These are phyloP conservation scores for Quercus aquifolioides DNA, from an alignment of 306 rosid species.

Conservation along the genomic window DNA sequence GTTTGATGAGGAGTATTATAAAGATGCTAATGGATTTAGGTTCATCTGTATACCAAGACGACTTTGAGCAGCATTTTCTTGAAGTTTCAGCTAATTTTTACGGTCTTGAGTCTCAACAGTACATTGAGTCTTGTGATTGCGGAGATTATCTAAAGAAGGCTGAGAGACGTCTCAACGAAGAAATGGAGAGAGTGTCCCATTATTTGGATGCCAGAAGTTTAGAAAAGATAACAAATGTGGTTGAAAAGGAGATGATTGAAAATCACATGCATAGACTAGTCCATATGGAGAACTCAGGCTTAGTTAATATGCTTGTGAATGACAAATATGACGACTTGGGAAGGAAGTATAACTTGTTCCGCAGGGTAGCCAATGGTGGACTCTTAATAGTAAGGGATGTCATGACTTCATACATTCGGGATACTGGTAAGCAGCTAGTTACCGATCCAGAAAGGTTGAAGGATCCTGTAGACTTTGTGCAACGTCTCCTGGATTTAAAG, in stretches of 20 bases:
- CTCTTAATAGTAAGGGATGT: slow-evolving; percentile 45
- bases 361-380: slow-evolving; percentile 44
- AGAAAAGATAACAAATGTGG: slow-evolving; percentile 41
- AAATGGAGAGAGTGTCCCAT: slow-evolving; percentile 49
- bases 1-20: slow-evolving; percentile 50
- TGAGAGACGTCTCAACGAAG: slow-evolving; percentile 49
- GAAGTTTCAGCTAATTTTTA: slow-evolving; percentile 45
- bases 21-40: slow-evolving; percentile 59
- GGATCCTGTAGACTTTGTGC: slow-evolving; percentile 59
- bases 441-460: slow-evolving; percentile 48
- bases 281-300: slow-evolving; percentile 56
- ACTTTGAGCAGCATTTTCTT: slow-evolving; percentile 51
- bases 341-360: slow-evolving; percentile 49
- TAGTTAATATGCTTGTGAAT: slow-evolving; percentile 46
- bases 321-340: slow-evolving; percentile 54
- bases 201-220: slow-evolving; percentile 50
- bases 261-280: slow-evolving; percentile 44
- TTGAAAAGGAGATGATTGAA: slow-evolving; percentile 54
- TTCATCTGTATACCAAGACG: slow-evolving; percentile 39
- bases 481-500: slow-evolving; percentile 46
- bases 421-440: slow-evolving; percentile 48
- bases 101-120: slow-evolving; percentile 47
- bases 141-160: slow-evolving; percentile 52
- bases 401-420: slow-evolving; percentile 45
- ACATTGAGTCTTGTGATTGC: slow-evolving; percentile 51